Conservation (phyloP, 2,329 filamentous ascomycete genomes). For the Aureobasidium melanogenum region DNA sequence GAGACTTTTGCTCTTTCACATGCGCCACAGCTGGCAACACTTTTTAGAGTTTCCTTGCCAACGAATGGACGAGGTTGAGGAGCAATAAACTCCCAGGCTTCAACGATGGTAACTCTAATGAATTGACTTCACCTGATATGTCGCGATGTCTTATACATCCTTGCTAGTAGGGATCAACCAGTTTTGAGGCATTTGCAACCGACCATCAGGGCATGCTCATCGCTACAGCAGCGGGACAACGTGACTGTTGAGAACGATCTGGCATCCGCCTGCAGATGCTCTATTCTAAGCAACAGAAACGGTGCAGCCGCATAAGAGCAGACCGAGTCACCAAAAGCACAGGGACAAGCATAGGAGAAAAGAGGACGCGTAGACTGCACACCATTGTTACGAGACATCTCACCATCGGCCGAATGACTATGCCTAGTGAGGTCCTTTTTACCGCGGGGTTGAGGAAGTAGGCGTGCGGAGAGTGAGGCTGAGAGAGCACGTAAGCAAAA, state of each 20-base stretch:
- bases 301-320: not conserved
- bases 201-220: not conserved
- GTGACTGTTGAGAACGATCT: not conserved
- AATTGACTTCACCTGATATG: not conserved
- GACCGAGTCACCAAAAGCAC: not conserved
- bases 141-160: not conserved
- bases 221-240: not conserved
- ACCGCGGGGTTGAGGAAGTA: not conserved
- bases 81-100: not conserved
- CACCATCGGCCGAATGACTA: not conserved
- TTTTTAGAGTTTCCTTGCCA: not conserved
- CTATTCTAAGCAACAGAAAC: constrained; percentile 3
- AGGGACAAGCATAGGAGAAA: not conserved
- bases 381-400: not conserved
- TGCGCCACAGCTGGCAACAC: not conserved
- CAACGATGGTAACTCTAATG: not conserved
- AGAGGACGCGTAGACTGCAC: not conserved
- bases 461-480: not conserved
- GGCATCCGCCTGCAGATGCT: not conserved
- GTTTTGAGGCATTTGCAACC: not conserved
- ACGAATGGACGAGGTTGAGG: not conserved
- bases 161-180: not conserved
- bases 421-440: not conserved
- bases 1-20: not conserved
- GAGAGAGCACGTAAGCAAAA: not conserved